Conservation (phyloP, 805 yeast genomes). For the Saccharomyces kudriavzevii region DNA sequence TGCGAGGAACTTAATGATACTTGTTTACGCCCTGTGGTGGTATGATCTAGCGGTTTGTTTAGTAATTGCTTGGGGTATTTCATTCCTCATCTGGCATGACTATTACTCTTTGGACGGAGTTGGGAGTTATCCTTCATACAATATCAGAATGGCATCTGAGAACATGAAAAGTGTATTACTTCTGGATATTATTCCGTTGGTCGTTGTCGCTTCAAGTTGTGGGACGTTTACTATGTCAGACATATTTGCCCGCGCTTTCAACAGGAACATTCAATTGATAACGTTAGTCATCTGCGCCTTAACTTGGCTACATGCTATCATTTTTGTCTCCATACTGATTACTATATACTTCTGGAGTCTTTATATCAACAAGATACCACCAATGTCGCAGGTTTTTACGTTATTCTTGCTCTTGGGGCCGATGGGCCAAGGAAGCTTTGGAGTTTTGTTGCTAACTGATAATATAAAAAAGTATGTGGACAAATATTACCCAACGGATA, state of each 20-base stretch:
- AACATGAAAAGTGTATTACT: slow-evolving; percentile 50
- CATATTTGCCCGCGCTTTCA: slow-evolving; percentile 37
- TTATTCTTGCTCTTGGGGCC: slow-evolving; percentile 76
- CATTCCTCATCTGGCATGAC: slow-evolving; percentile 41
- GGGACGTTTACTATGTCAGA: slow-evolving; percentile 38
- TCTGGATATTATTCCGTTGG: slow-evolving; percentile 71
- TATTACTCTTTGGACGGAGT: slow-evolving; percentile 22
- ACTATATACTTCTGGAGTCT: slow-evolving; percentile 55
- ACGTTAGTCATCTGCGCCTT: slow-evolving; percentile 48
- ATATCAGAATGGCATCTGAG: slow-evolving; percentile 24
- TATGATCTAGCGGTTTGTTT: slow-evolving; percentile 48
- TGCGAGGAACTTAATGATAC: slow-evolving; percentile 37
- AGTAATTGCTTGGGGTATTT: slow-evolving; percentile 51
- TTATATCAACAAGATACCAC: slow-evolving; percentile 51
- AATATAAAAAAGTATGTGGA: slow-evolving; percentile 29
- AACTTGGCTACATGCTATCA: slow-evolving; percentile 63
- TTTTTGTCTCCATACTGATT: slow-evolving; percentile 48
- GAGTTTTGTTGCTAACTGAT: slow-evolving; percentile 47
- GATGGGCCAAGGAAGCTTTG: slow-evolving; percentile 77
- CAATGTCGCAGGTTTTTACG: slow-evolving; percentile 48
- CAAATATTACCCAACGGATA: slow-evolving; percentile 10
- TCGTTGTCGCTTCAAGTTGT: slow-evolving; percentile 71
- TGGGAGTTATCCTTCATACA: slow-evolving; percentile 2
- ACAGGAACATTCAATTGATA: slow-evolving; percentile 35
- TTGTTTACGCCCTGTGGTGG: slow-evolving; percentile 68